phyloP scores from a whole-genome alignment of 345 rosid species.

The Populus euphratica region DNA sequence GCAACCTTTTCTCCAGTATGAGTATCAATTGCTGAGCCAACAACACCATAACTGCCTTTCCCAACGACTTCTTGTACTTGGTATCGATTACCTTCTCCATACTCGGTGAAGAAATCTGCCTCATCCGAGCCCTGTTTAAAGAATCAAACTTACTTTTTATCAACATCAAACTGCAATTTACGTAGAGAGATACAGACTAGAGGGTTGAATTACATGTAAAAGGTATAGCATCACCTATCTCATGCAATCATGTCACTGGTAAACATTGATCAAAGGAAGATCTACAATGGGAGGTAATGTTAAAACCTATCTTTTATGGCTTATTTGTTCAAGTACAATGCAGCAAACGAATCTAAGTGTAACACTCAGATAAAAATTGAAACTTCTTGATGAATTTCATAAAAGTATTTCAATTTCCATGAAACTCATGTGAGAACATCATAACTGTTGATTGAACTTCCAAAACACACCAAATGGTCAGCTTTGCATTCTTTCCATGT shows the following conservation, averaged over 20 bases:
- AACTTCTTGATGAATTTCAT: not conserved
- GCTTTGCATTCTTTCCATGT: not conserved
- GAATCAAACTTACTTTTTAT: not conserved
- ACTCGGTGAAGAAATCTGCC: constrained; percentile 89
- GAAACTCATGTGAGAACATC: not conserved
- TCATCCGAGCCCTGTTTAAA: constrained; percentile 51
- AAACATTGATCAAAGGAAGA: not conserved
- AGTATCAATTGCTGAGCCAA: constrained; percentile 80
- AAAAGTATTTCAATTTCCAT: no score
- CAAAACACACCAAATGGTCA: not conserved
- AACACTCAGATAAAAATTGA: not conserved
- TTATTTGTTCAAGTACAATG: not conserved
- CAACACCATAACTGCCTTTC: constrained; percentile 98
- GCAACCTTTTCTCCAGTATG: constrained; percentile 90
- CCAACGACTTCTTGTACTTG: constrained; percentile 92
- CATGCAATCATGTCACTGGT: not conserved
- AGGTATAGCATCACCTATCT: not conserved
- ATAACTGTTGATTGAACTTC: not conserved
- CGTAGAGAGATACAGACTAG: not conserved
- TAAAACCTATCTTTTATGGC: not conserved
- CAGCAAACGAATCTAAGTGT: not conserved
- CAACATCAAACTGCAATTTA: not conserved
- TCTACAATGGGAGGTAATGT: not conserved
- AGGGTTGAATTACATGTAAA: not conserved
- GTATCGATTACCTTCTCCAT: constrained; percentile 90